Evolutionary conservation across 257 asterid genomes (phyloP), one percentile per base, ranked within the genome.

Genomic region (Leptodermis oblonga): DNA sequence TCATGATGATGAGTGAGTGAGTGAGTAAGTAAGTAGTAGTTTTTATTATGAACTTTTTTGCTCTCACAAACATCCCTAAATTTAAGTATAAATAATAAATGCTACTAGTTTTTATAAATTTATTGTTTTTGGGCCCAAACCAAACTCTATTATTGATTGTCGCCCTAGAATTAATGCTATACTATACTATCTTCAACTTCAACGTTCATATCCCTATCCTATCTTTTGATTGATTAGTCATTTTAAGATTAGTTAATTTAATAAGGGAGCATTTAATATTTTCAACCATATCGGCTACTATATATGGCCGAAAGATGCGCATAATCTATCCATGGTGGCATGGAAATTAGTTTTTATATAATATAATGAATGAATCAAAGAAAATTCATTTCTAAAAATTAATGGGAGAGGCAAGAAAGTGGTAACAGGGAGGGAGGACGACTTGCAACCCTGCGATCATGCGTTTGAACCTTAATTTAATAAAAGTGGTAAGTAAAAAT

Each of bases 71-170:
- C 23, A 49, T 48, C 7, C 49, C 25, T n/a, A n/a, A 4, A 34
- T 34, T 34, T 34, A 34, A 34, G 39, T 6, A 34, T 34, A 34
- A 3, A 34, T 68, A 71, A 74, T 84, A 74, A 81, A 79, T 81
- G 79, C 77, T 61, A 22, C 77, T 48, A 63, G 7, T 3, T 68
- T n/a, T 52, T 22, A 49, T 49, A 25, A 49, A 49, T 13, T n/a
- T 20, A 20, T 51, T 51, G 39, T 68, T 75, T 71, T 75, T 77
- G 63, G 64, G 74, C 83, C 36, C 70, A 55, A 36, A 43, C 68
- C 70, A 75, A 76, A 45, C 85, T 82, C 89, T 61, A 84, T 78
- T 73, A 79, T 75, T 81, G 79, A 79, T 75, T 81, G 79, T 45
- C 49, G 68, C 71, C 79, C 49, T 61, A 48, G 63, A 72, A 43